A percentile compares a stretch with the other conserved stretches of the same genome.
Evolutionary conservation across 2,329 filamentous ascomycete species (phyloP).

Genomic region (Leptographium galeiforme): DNA sequence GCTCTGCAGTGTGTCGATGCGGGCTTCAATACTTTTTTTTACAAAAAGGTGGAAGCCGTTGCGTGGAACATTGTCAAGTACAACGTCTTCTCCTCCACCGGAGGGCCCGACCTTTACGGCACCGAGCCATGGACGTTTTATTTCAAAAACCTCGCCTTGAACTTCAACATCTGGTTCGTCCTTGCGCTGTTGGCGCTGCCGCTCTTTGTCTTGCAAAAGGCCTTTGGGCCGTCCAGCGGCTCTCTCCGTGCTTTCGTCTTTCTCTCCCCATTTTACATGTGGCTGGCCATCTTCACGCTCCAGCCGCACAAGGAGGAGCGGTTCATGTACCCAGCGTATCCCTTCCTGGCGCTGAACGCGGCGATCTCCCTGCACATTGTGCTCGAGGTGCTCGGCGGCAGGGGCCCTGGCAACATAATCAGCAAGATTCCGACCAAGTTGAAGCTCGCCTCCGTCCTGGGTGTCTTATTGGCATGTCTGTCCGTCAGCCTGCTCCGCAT

Average conservation of each 20-base stretch:
- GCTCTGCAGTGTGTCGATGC: slow-evolving; percentile 16
- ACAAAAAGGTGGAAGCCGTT: slow-evolving; percentile 62
- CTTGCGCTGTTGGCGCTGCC: slow-evolving; percentile 65
- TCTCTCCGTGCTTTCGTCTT: slow-evolving; percentile 65
- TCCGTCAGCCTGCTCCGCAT: slow-evolving; percentile 54
- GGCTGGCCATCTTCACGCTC: slow-evolving; percentile 78
- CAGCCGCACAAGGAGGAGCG: slow-evolving; percentile 97
- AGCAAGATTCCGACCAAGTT: slow-evolving; percentile 61
- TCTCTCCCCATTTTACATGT: slow-evolving; percentile 79
- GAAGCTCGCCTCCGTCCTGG: slow-evolving; percentile 52
- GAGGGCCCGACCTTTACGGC: slow-evolving; percentile 84
- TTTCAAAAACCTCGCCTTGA: slow-evolving; percentile 75
- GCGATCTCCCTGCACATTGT: slow-evolving; percentile 73
- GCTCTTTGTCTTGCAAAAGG: slow-evolving; percentile 59
- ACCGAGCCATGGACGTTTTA: slow-evolving; percentile 98
- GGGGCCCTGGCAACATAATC: slow-evolving; percentile 50
- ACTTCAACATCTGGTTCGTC: slow-evolving; percentile 91
- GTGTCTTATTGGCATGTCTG: slow-evolving; percentile 5
- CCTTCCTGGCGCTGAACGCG: slow-evolving; percentile 78
- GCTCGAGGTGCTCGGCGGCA: slow-evolving; percentile 59
- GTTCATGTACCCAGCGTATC: slow-evolving; percentile 97
- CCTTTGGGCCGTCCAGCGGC: slow-evolving; percentile 45
- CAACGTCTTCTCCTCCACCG: slow-evolving; percentile 75
- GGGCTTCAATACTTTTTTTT: slow-evolving; percentile 69
- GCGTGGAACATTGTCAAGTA: slow-evolving; percentile 91